A percentile compares a stretch with the other conserved stretches of the same genome.
Conservation (phyloP, 495 filamentous ascomycete genomes). For the Lasiosphaeria miniovina region DNA sequence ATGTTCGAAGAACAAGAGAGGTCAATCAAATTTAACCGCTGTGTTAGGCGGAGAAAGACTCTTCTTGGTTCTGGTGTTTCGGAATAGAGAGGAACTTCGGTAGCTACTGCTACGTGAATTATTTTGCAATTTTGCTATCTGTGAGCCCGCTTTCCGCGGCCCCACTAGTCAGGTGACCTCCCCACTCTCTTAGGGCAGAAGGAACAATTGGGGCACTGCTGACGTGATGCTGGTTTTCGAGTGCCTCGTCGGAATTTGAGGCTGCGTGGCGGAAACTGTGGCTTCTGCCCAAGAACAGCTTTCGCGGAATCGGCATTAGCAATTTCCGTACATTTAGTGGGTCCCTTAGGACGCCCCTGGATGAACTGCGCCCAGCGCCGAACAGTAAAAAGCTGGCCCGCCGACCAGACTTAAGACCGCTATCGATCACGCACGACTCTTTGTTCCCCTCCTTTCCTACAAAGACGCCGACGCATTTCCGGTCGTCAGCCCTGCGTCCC, state of each 20-base stretch:
- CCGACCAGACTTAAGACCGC: conserved; percentile 12
- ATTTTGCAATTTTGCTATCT: conserved; percentile 33
- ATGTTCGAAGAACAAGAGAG: conserved; percentile 49
- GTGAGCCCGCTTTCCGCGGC: conserved; percentile 24
- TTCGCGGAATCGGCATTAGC: conserved; percentile 2
- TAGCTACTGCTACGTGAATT: conserved; percentile 20
- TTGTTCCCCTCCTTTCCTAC: conserved; percentile 10
- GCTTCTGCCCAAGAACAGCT: neutral
- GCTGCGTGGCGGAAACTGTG: neutral
- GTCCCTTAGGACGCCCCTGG: conserved; percentile 3
- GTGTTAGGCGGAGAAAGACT: conserved; percentile 54
- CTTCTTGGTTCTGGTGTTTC: conserved; percentile 47
- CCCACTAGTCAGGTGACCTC: conserved; percentile 32
- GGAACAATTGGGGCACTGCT: neutral
- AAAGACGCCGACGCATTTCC: conserved; percentile 6
- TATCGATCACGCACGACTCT: conserved; percentile 23
- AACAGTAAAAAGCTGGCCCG: conserved; percentile 16
- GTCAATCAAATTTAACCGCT: conserved; percentile 58
- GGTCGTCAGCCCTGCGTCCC: conserved; percentile 1
- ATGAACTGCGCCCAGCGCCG: conserved; percentile 9
- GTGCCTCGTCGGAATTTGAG: neutral
- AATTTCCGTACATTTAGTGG: conserved; percentile 5
- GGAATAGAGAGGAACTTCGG: conserved; percentile 14
- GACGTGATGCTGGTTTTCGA: neutral
- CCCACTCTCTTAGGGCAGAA: conserved; percentile 27